These are phyloP conservation scores for Neopestalotiopsis clavispora DNA, from an alignment of 2,329 filamentous ascomycete genomes.

Conservation along the genomic window DNA sequence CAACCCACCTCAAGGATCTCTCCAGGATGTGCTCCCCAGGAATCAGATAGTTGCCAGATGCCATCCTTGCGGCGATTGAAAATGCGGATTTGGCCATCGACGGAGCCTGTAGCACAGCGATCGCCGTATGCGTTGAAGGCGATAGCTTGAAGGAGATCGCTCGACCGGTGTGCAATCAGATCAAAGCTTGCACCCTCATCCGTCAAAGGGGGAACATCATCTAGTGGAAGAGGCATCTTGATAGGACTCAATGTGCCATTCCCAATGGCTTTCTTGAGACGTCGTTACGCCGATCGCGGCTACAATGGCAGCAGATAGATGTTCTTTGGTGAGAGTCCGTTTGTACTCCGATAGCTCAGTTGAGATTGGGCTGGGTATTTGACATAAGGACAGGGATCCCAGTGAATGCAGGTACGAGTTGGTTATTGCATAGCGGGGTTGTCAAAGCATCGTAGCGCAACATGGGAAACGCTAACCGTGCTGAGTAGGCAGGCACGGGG, in stretches of 20 bases:
- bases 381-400: not conserved
- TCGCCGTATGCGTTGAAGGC: constrained; percentile 93
- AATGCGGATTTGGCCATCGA: constrained; percentile 91
- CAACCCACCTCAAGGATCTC: constrained; percentile 81
- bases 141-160: constrained; percentile 81
- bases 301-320: not conserved
- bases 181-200: constrained; percentile 58
- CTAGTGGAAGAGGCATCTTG: constrained; percentile 18
- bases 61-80: constrained; percentile 84
- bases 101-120: constrained; percentile 87
- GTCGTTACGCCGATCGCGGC: not conserved
- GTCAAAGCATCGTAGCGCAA: not conserved
- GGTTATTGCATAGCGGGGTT: constrained; percentile 10
- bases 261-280: not conserved
- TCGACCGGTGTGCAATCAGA: constrained; percentile 75
- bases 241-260: not conserved
- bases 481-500: not conserved
- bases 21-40: constrained; percentile 87
- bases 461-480: not conserved
- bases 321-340: not conserved
- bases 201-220: constrained; percentile 18
- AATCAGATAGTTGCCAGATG: constrained; percentile 81
- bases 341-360: not conserved
- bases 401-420: constrained; percentile 4
- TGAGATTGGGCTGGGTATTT: not conserved